Base-by-base conservation (phyloP, 2,329 filamentous ascomycete species). In the Berkeleyomyces basicola region DNA sequence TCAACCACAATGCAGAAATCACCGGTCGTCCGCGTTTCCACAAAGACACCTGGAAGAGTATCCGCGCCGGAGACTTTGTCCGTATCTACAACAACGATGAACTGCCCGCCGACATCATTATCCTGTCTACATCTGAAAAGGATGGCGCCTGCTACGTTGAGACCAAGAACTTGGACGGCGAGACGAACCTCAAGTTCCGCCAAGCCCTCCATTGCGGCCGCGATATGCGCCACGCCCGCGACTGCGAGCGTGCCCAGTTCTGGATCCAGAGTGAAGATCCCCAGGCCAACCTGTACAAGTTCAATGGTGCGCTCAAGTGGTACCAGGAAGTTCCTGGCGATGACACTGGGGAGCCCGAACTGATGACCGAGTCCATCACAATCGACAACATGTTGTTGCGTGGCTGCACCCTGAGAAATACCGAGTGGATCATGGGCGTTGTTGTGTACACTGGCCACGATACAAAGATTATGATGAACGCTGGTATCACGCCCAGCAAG, bases 391-490 rank as follows among this genome's bases (percentile, higher is more conserved):
- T 97, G 66, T 81, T 99, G 39, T 83, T 99, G 53, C 87, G 93
- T 77, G 93, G 93, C 62, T 96, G 90, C 74, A 95, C 90, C 68
- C 75, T 99, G 58, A 84, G 91, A 67, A 99, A 97, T 72, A 99
- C 93, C 0, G 91, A 97, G 70, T 99, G 93, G 93, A 81, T 90
- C 61, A 80, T 99, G 4, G 93, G 91, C 61, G 82, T 99, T 2
- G 92, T 99, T 62, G 92, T 99, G 14, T 99, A 97, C 70, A 76
- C 74, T 9, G 93, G 93, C 42, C 85, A 91, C 70, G 92, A 99
- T 72, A 96, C 92, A 42, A 99, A 97, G 76, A 97, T 96, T 72
- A 99, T 99, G 93, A 87, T 96, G 77, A 99, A 99, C 71, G 88
- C 93, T 37, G 93, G 93, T 65, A 86, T 92, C 66, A 99, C 93